Conservation (phyloP, 768 basidiomycete species). For the Boletus reticulatus region DNA sequence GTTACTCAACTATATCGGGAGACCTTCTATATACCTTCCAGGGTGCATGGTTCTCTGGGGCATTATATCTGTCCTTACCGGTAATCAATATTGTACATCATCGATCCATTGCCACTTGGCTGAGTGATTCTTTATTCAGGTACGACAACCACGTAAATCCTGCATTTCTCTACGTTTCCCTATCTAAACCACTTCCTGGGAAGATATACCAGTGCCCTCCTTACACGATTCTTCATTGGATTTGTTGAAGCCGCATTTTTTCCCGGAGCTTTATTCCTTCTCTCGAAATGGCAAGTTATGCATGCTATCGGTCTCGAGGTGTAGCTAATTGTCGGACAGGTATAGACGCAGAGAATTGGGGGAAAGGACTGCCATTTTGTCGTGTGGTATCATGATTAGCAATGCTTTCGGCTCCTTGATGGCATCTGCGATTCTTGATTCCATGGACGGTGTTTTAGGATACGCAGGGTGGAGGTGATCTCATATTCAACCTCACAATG, state of each 20-base stretch:
- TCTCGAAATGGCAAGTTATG: constrained; percentile 35
- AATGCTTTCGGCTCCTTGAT: constrained; percentile 83
- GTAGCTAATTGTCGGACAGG: constrained; percentile 47
- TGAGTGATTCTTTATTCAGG: constrained; percentile 25
- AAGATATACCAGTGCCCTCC: constrained; percentile 63
- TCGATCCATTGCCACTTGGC: neutral
- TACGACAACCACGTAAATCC: constrained; percentile 38
- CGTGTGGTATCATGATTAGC: constrained; percentile 70
- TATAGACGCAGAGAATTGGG: constrained; percentile 73
- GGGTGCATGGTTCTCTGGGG: constrained; percentile 74
- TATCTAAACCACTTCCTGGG: neutral
- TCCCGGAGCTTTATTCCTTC: constrained; percentile 53
- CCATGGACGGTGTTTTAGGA: constrained; percentile 69
- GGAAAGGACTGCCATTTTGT: constrained; percentile 61
- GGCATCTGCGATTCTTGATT: constrained; percentile 69
- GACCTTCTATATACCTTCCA: constrained; percentile 68
- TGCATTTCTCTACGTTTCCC: neutral
- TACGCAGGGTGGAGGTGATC: constrained; percentile 70
- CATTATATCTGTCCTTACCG: constrained; percentile 51
- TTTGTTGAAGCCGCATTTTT: constrained; percentile 73
- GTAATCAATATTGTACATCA: constrained; percentile 23
- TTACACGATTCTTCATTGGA: constrained; percentile 75
- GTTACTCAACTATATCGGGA: constrained; percentile 63
- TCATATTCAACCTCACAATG: too few species aligned
- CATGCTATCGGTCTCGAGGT: constrained; percentile 26